These are phyloP conservation scores for Trichoderma sp. DNA, from an alignment of 2,329 filamentous ascomycete genomes.

Conservation along the genomic window DNA sequence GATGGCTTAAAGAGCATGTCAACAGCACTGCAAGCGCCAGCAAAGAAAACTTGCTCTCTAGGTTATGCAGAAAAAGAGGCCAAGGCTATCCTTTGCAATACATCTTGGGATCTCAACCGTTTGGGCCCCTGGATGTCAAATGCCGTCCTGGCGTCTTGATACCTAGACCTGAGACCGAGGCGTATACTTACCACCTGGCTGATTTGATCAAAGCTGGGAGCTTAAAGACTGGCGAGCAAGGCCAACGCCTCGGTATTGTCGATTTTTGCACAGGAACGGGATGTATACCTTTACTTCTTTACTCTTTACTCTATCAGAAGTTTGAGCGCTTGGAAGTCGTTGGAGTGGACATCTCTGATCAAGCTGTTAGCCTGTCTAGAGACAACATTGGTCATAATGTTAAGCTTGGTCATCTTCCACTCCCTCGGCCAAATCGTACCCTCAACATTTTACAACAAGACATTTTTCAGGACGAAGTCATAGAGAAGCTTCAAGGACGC, in stretches of 20 bases:
- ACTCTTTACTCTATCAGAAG: constrained; percentile 54
- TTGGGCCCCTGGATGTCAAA: constrained; percentile 76
- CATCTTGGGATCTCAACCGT: constrained; percentile 82
- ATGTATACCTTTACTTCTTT: constrained; percentile 79
- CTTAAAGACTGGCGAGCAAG: constrained; percentile 15
- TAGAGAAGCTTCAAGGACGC: constrained; percentile 27
- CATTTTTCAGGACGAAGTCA: constrained; percentile 46
- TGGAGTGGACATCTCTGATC: constrained; percentile 71
- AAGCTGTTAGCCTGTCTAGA: constrained; percentile 63
- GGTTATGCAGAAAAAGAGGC: constrained; percentile 50
- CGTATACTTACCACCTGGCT: constrained; percentile 60
- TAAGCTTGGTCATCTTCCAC: constrained; percentile 27
- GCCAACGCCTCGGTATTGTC: constrained; percentile 57
- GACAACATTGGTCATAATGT: constrained; percentile 60
- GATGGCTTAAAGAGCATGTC: constrained; percentile 68
- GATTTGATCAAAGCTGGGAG: constrained; percentile 37
- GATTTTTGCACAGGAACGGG: constrained; percentile 91
- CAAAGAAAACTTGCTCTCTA: constrained; percentile 31
- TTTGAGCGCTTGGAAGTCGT: constrained; percentile 48
- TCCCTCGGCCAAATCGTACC: constrained; percentile 23
- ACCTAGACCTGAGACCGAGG: constrained; percentile 75
- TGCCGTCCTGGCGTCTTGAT: constrained; percentile 81
- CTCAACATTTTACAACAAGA: constrained; percentile 50
- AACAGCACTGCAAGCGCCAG: constrained; percentile 28
- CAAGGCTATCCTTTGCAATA: constrained; percentile 82